Evolutionary conservation across 176 grass and related monocot genomes (phyloP), one percentile per base, ranked within the genome.

Genomic region (Carex pumila): DNA sequence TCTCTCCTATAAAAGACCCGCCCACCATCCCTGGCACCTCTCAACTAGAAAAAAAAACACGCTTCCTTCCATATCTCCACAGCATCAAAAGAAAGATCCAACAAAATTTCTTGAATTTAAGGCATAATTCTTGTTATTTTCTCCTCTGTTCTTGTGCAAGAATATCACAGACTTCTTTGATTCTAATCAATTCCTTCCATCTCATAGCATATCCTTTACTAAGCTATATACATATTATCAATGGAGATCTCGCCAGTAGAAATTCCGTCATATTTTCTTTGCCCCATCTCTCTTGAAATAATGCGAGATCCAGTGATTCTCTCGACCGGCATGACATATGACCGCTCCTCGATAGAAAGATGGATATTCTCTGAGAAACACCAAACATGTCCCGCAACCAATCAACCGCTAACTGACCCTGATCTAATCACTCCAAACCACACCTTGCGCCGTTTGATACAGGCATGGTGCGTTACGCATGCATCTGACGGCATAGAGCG

Each of bases 291-390:
- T 37, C 88, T 96, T 31, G 86, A 96, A 85, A 88, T 88, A 37
- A 99, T 96, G 97, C 60, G 85, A 47, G 93, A 99, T 73, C 97
- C 97, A 1, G 97, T 99, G 7, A 96, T 90, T 80, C 90, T 99
- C 15, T 80, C 88, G 49, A 92, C 97, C 59, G 97, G 97, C 88
- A 96, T 99, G 80, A 92, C 97, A 82, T 99, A 99, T 81, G 93
- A 99, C 66, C 88, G 97, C 4, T 81, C 91, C 39, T 92, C 88
- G 74, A 99, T 99, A 88, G 90, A 96, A 85, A 80, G 91, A 10
- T 99, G 97, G 97, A 72, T 95, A 3, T 96, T 99, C 87, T 66
- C 87, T 56, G 91, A 82, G 81, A 87, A 91, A 21, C 93, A 96
- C 61, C 64, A 81, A 18, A 86, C 83, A 50, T 99, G 97, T 85